Conservation (phyloP, 2,329 filamentous ascomycete genomes). For the Magnaporthales sp. region DNA sequence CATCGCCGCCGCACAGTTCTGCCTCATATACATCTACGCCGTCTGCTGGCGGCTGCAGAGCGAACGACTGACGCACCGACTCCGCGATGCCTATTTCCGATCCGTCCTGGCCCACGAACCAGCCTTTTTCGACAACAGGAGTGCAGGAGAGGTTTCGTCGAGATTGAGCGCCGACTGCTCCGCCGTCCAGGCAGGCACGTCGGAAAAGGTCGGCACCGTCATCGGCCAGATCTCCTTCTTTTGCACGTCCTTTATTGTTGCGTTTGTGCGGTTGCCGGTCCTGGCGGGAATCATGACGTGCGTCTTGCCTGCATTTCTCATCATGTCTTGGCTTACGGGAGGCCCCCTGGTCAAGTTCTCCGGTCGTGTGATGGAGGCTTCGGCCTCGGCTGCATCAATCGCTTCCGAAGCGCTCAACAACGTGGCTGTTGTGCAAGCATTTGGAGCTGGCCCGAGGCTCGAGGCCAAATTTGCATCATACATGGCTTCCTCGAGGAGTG, state of each 20-base stretch:
- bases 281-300: constrained; percentile 58
- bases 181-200: constrained; percentile 57
- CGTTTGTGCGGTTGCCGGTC: constrained; percentile 54
- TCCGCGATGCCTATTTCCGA: constrained; percentile 52
- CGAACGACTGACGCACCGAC: constrained; percentile 52
- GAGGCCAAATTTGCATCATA: constrained; percentile 49
- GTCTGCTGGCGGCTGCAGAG: constrained; percentile 56
- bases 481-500: constrained; percentile 37
- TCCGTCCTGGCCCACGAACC: constrained; percentile 52
- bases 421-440: constrained; percentile 53
- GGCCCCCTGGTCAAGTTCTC: constrained; percentile 44
- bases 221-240: constrained; percentile 57
- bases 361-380: constrained; percentile 38
- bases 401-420: constrained; percentile 54
- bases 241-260: constrained; percentile 56
- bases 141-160: constrained; percentile 54
- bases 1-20: constrained; percentile 54
- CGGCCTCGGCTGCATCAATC: constrained; percentile 51
- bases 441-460: constrained; percentile 48
- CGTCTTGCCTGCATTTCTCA: constrained; percentile 51
- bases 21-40: constrained; percentile 55
- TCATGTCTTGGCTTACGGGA: constrained; percentile 48
- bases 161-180: constrained; percentile 58
- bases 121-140: constrained; percentile 53
- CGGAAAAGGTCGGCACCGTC: constrained; percentile 61